Base-by-base conservation (phyloP, 305 asterid species). In the Fraxinus greggii region DNA sequence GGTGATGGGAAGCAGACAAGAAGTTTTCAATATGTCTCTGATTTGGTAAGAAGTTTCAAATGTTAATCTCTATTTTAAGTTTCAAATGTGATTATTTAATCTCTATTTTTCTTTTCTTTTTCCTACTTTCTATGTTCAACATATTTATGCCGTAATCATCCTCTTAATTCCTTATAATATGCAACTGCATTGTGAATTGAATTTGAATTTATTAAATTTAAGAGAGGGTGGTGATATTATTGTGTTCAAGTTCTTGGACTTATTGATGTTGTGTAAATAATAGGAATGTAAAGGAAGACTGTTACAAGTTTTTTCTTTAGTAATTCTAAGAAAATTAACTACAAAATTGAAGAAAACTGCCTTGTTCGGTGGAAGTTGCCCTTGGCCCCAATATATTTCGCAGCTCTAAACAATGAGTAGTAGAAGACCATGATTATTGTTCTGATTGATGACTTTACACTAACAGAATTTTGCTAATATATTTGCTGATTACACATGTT, bases 1-100 rank as follows among this genome's bases (percentile, higher is more conserved):
- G 98, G 99, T 69, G 99, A 95, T 81, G 99, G 99, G 75, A 94
- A 94, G 83, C 99, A 95, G 75, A 95, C 99, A 15, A 92, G 99
- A 84, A 95, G 99, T 81, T 95, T 95, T 82, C 99, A 95, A 88
- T 95, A 48, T 75, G 99, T 95, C 83, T 94, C 99, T 29, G 99
- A 95, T 88, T 86, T 95, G 97, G 99, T 95, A 82, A 90, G 87
- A 61, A 77, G 76, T 69, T 73, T 74, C 32, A 23, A 61, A 61
- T 61, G 72, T 61, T 23, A 21, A 0, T 61, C 8, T 7, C 28
- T 21, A 61, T 2, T 21, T 21, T 23, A 61, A 77, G 76, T 69
- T 73, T 74, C 32, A 23, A 61, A 61, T 61, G 72, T 23, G 72
- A 61, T 8, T 61, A 8, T 61, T 61, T 23, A 21, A 0, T 61